Percentiles rank a stretch among this genome's conserved stretches.
Evolutionary conservation across 768 basidiomycete species (phyloP).

Genomic region (Suillus clintonianus): DNA sequence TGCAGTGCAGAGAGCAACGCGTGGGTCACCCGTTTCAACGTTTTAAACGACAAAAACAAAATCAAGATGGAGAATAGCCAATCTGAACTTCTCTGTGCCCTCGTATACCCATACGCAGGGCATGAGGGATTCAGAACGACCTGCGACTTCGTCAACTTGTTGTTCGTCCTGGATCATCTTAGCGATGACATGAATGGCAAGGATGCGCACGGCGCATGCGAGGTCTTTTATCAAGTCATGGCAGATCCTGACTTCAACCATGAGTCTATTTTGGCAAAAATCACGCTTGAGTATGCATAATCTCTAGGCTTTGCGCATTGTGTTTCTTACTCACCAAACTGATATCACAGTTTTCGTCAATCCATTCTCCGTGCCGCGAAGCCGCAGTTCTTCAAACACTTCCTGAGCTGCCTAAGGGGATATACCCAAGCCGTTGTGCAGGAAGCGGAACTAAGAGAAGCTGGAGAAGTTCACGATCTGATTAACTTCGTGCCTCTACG

Average conservation of each 20-base stretch:
- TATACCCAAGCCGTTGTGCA: slow-evolving; percentile 57
- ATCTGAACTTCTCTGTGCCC: slow-evolving; percentile 63
- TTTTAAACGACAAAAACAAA: slow-evolving; percentile 60
- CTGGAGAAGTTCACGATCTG: slow-evolving; percentile 52
- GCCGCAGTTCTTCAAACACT: slow-evolving; percentile 51
- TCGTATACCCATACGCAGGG: slow-evolving; percentile 59
- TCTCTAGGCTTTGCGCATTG: background rate
- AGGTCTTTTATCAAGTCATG: slow-evolving; percentile 54
- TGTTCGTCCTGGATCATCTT: slow-evolving; percentile 68
- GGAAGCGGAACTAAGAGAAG: slow-evolving; percentile 65
- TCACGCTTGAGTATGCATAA: slow-evolving; percentile 56
- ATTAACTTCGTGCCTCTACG: slow-evolving; percentile 57
- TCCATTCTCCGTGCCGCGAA: slow-evolving; percentile 39
- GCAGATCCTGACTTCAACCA: slow-evolving; percentile 53
- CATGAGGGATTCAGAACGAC: slow-evolving; percentile 59
- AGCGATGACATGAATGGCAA: slow-evolving; percentile 64
- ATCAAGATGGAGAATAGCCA: slow-evolving; percentile 55
- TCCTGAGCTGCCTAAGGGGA: slow-evolving; percentile 49
- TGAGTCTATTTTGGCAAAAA: slow-evolving; percentile 51
- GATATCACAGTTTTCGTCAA: slow-evolving; percentile 47
- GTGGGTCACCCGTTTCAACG: slow-evolving; percentile 61
- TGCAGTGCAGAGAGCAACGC: slow-evolving; percentile 57
- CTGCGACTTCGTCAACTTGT: slow-evolving; percentile 64
- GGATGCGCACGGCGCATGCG: slow-evolving; percentile 55
- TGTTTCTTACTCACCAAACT: background rate